Conservation (phyloP, 169 alveolate species). For the Ichthyophthirius multifiliis region DNA sequence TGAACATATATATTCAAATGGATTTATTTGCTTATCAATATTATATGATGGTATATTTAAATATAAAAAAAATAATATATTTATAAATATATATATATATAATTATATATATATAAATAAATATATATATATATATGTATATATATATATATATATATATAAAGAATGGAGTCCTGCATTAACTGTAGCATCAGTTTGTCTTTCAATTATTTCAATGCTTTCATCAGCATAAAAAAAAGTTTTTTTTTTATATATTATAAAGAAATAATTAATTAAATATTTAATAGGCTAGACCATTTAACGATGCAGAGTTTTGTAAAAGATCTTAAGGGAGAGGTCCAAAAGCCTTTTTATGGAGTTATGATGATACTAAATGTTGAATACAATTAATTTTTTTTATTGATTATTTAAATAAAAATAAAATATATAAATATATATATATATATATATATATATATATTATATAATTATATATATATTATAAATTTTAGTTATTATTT, state of each 20-base stretch:
- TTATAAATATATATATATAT: too few relatives aligned
- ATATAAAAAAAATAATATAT: too few relatives aligned
- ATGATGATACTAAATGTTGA: conserved; percentile 15
- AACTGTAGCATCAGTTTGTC: conserved; percentile 70
- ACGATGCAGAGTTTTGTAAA: conserved; percentile 45
- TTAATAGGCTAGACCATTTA: conserved; percentile 42
- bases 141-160: not conserved
- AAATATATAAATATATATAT: not conserved
- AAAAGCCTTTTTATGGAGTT: conserved; percentile 55
- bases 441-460: too few relatives aligned
- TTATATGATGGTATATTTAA: conserved; percentile 69
- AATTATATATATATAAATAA: not conserved
- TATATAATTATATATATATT: too few relatives aligned
- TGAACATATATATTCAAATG: conserved; percentile 94
- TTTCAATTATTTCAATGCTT: conserved; percentile 80
- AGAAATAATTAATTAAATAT: not conserved
- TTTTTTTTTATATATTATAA: not conserved
- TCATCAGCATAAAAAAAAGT: conserved; percentile 68
- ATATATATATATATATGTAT: not conserved
- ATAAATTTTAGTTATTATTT: too few relatives aligned
- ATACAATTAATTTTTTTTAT: not conserved
- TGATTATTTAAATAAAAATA: not conserved
- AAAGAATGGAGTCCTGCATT: conserved; percentile 84
- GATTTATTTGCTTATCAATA: conserved; percentile 90
- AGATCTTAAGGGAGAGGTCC: conserved; percentile 61